phyloP scores from a whole-genome alignment of 2,329 filamentous ascomycete species.

The Tolypocladium tropicale region DNA sequence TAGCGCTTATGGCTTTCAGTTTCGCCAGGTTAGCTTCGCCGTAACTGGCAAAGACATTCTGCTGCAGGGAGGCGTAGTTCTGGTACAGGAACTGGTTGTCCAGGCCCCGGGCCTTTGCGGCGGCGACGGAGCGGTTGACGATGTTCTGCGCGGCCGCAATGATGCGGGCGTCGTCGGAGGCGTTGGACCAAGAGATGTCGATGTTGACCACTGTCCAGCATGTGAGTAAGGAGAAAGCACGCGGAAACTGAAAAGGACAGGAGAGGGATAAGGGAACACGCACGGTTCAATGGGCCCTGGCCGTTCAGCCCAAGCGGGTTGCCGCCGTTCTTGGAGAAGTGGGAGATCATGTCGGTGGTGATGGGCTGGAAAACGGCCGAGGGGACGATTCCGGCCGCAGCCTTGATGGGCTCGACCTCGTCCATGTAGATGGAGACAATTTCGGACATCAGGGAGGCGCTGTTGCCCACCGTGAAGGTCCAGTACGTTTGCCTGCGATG shows the following conservation, averaged over 20 bases:
- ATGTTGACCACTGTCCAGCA: slow-evolving; percentile 11
- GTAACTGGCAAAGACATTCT: slow-evolving; percentile 30
- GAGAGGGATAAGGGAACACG: neutral
- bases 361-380: slow-evolving; percentile 28
- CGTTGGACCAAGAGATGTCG: slow-evolving; percentile 14
- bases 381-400: slow-evolving; percentile 14
- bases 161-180: slow-evolving; percentile 22
- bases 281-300: slow-evolving; percentile 13
- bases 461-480: slow-evolving; percentile 10
- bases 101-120: slow-evolving; percentile 19
- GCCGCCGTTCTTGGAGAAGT: slow-evolving; percentile 22
- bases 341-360: slow-evolving; percentile 22
- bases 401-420: slow-evolving; percentile 10
- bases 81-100: slow-evolving; percentile 30
- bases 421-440: slow-evolving; percentile 11
- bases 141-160: slow-evolving; percentile 14
- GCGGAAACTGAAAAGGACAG: no score
- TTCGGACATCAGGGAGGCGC: slow-evolving; percentile 9
- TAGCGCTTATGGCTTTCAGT: slow-evolving; percentile 17
- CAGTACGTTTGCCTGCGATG: slow-evolving; percentile 10
- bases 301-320: slow-evolving; percentile 19
- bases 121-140: slow-evolving; percentile 13
- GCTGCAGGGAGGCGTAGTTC: slow-evolving; percentile 32
- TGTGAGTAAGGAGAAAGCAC: neutral
- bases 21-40: slow-evolving; percentile 25